Evolutionary conservation across 2,329 filamentous ascomycete species (phyloP).

Genomic region (Colletotrichum orbiculare): DNA sequence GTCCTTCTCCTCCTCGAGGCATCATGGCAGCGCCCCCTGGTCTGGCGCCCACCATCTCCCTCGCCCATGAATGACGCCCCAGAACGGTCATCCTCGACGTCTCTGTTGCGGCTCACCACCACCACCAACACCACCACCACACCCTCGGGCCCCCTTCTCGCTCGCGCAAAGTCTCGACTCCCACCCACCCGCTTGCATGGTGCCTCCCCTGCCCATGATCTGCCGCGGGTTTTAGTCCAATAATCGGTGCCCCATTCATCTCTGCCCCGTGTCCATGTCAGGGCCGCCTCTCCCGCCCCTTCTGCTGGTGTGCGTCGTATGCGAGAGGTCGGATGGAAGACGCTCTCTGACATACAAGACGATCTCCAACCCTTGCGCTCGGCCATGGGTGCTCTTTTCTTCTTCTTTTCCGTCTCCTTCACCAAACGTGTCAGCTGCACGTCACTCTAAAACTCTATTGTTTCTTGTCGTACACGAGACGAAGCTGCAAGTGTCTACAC

Average conservation of each 20-base stretch:
- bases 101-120: conserved; percentile 20
- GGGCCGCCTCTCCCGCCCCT: conserved; percentile 29
- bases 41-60: no score
- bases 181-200: conserved; percentile 15
- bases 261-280: conserved; percentile 20
- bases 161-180: conserved; percentile 24
- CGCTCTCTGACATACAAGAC: conserved; percentile 28
- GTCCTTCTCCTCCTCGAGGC: not conserved
- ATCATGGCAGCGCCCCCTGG: conserved; percentile 17
- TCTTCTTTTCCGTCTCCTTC: conserved; percentile 28
- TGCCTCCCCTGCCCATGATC: conserved; percentile 30
- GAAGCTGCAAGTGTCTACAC: conserved; percentile 25
- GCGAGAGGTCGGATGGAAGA: conserved; percentile 22
- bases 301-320: conserved; percentile 7
- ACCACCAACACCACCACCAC: not conserved
- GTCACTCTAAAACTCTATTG: conserved; percentile 36
- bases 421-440: conserved; percentile 37
- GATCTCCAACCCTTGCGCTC: conserved; percentile 31
- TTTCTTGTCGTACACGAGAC: conserved; percentile 30
- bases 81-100: conserved; percentile 10
- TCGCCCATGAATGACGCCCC: no score
- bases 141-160: conserved; percentile 8
- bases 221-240: conserved; percentile 29
- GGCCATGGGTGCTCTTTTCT: conserved; percentile 20
- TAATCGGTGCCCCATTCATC: conserved; percentile 17